Conservation (phyloP, 768 basidiomycete genomes). For the Tricholomella constricta region DNA sequence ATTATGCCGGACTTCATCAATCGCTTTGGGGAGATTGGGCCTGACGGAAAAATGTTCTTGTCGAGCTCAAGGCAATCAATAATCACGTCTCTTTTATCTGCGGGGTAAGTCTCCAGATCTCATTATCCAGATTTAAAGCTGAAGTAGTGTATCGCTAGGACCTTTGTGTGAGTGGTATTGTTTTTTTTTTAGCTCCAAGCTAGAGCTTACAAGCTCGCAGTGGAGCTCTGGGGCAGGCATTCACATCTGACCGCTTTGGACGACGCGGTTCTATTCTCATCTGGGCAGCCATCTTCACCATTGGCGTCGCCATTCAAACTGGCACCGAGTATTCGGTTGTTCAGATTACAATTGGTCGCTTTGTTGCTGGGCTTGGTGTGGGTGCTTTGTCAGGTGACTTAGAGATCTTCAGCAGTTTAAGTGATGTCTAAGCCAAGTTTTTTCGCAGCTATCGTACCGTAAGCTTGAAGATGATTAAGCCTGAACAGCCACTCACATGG, state of each 20-base stretch:
- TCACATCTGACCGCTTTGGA: constrained; percentile 74
- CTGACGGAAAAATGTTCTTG: constrained; percentile 50
- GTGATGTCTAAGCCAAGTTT: background rate
- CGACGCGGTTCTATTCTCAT: constrained; percentile 74
- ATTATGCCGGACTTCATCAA: constrained; percentile 78
- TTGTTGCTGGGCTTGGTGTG: constrained; percentile 76
- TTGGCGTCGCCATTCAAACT: constrained; percentile 71
- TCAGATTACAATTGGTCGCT: constrained; percentile 74
- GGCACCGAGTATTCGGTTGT: constrained; percentile 58
- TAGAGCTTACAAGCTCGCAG: constrained; percentile 28
- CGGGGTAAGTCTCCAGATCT: constrained; percentile 49
- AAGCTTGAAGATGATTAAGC: constrained; percentile 16
- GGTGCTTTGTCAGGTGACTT: constrained; percentile 68
- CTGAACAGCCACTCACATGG: constrained; percentile 25
- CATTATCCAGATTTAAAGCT: background rate
- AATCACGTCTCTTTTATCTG: constrained; percentile 77
- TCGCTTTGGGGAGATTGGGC: constrained; percentile 60
- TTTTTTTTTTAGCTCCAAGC: background rate
- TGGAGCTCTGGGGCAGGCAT: constrained; percentile 69
- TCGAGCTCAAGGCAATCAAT: constrained; percentile 70
- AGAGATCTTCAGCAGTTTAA: background rate
- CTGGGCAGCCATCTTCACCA: constrained; percentile 74
- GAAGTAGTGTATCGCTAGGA: constrained; percentile 30
- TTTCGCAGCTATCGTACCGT: constrained; percentile 51
- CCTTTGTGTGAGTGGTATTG: constrained; percentile 46